A percentile compares a stretch with the other conserved stretches of the same genome.
phyloP scores from a whole-genome alignment of 495 filamentous ascomycete genomes.

The Aspergillus cristatus region DNA sequence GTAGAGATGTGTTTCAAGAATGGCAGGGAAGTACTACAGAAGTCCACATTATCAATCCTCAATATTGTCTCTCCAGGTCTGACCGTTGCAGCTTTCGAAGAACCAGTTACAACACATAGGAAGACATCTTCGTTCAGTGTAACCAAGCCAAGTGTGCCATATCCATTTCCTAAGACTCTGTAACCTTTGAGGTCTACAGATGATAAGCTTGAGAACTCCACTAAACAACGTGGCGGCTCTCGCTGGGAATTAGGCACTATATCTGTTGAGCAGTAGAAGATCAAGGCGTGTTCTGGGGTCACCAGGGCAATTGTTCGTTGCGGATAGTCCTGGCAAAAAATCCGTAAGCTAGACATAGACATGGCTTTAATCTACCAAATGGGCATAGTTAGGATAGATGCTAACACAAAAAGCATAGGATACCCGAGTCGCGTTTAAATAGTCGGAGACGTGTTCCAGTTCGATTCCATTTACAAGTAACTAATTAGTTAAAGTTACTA shows the following conservation, averaged over 20 bases:
- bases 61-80: slow-evolving; percentile 82
- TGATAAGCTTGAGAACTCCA: slow-evolving; percentile 69
- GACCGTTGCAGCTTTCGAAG: slow-evolving; percentile 68
- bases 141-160: slow-evolving; percentile 85
- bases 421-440: too few relatives aligned
- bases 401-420: too few relatives aligned
- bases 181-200: slow-evolving; percentile 63
- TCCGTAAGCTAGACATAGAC: slow-evolving; percentile 35
- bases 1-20: neutral
- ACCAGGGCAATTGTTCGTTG: slow-evolving; percentile 77
- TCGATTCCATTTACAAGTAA: too few relatives aligned
- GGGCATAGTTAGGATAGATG: too few relatives aligned
- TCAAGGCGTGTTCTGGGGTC: slow-evolving; percentile 66
- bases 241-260: slow-evolving; percentile 24
- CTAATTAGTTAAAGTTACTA: too few relatives aligned
- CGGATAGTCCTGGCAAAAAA: slow-evolving; percentile 55
- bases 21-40: slow-evolving; percentile 41
- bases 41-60: slow-evolving; percentile 79
- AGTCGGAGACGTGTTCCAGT: too few relatives aligned
- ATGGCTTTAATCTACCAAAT: slow-evolving; percentile 13
- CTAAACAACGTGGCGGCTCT: slow-evolving; percentile 61
- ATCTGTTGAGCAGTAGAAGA: slow-evolving; percentile 63
- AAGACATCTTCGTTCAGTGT: slow-evolving; percentile 82
- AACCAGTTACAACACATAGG: slow-evolving; percentile 77
- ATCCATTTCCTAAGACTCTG: slow-evolving; percentile 62